These are phyloP conservation scores for Cyclotella baltica DNA, from an alignment of 108 stramenopile genomes.

Conservation along the genomic window DNA sequence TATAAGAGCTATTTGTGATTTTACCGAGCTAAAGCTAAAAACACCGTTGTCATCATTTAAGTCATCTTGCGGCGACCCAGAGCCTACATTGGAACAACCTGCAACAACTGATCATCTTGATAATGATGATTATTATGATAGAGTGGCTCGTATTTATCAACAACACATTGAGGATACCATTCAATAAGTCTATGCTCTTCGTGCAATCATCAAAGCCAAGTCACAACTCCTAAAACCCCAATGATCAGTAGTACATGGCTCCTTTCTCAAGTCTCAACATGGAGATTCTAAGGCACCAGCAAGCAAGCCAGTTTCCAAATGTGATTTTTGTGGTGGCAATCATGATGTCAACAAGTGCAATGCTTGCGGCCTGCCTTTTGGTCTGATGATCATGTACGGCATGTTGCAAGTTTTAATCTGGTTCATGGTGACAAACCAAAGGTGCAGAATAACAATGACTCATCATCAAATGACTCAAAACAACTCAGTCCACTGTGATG, in stretches of 20 bases:
- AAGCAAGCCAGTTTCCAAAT: not conserved
- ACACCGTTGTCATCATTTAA: too few species aligned
- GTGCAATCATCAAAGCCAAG: not conserved
- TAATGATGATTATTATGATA: too few species aligned
- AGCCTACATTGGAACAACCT: too few species aligned
- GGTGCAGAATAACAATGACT: not conserved
- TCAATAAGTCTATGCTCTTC: not conserved
- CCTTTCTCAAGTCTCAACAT: not conserved
- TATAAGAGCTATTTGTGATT: not conserved
- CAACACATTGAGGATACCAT: too few species aligned
- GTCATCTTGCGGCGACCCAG: too few species aligned
- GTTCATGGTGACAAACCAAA: not conserved
- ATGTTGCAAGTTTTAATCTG: not conserved
- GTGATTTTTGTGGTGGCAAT: not conserved
- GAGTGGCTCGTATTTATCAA: too few species aligned
- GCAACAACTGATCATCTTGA: too few species aligned
- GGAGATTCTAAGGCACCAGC: not conserved
- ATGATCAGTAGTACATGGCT: too few species aligned
- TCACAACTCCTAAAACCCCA: not conserved
- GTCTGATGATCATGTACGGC: not conserved
- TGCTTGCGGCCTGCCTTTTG: not conserved
- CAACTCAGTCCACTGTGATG: not conserved
- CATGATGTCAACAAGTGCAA: not conserved
- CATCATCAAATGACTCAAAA: not conserved
- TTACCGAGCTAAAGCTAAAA: too few species aligned